Conservation (phyloP, 2,329 filamentous ascomycete species). For the Penicillium sclerotigenum region DNA sequence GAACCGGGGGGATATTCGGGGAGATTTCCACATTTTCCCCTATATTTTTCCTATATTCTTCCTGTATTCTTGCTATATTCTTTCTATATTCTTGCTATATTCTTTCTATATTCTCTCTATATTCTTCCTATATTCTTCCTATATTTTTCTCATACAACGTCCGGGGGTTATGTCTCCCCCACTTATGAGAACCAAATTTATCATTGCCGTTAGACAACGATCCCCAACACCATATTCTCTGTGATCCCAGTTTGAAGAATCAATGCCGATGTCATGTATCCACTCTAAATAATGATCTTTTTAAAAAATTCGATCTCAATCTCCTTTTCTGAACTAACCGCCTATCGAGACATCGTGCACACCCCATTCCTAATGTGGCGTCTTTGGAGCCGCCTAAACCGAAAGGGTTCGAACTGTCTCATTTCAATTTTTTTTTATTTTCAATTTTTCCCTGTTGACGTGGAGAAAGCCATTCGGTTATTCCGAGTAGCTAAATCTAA, state of each 20-base stretch:
- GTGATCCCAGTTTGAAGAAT: background rate
- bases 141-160: background rate
- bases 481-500: constrained; percentile 16
- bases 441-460: constrained; percentile 5
- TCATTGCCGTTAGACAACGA: constrained; percentile 1
- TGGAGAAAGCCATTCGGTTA: constrained; percentile 5
- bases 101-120: background rate
- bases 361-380: constrained; percentile 1
- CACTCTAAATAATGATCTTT: background rate
- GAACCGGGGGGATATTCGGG: constrained; percentile 6
- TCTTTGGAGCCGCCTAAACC: constrained; percentile 4
- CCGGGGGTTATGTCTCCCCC: too few species aligned
- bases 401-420: constrained; percentile 4
- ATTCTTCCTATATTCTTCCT: background rate
- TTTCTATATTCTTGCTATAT: background rate
- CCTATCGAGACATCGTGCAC: background rate
- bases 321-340: background rate
- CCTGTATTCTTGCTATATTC: background rate
- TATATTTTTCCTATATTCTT: background rate
- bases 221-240: background rate
- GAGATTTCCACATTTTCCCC: background rate
- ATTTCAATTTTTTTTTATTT: constrained; percentile 7
- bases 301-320: too few species aligned
- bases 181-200: background rate
- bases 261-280: background rate